Conservation (phyloP, 208 protist species). For the Crithidia brevicula region DNA sequence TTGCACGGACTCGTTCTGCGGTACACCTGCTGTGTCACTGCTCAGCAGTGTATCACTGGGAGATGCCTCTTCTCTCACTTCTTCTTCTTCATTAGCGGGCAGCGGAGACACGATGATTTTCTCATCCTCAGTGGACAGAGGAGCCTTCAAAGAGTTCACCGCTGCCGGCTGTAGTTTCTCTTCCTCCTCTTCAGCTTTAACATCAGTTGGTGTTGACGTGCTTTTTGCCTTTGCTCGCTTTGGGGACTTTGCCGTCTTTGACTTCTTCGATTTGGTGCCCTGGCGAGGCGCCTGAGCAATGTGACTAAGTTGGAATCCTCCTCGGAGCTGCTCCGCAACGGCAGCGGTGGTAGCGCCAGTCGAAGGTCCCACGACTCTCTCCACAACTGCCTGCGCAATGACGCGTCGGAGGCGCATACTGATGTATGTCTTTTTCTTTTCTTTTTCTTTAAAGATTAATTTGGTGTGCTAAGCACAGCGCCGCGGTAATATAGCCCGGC, state of each 20-base stretch:
- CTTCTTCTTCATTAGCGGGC: no score
- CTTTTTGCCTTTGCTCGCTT: not conserved
- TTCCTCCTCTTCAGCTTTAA: no score
- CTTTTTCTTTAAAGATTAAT: not conserved
- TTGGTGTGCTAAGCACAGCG: not conserved
- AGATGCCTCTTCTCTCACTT: no score
- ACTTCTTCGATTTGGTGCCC: conserved; percentile 1
- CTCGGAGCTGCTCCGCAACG: not conserved
- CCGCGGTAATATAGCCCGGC: no score
- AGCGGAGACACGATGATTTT: no score
- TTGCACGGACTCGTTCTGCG: not conserved
- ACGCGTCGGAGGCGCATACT: conserved; percentile 20
- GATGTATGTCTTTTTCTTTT: not conserved
- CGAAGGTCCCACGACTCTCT: not conserved
- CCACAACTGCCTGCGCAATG: conserved; percentile 2
- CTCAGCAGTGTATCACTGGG: not conserved
- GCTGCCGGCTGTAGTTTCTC: no score
- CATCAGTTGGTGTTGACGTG: not conserved
- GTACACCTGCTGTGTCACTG: not conserved
- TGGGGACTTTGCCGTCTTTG: not conserved
- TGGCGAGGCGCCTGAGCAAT: conserved; percentile 15
- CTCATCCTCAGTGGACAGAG: no score
- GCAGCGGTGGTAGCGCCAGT: not conserved
- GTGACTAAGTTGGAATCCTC: not conserved
- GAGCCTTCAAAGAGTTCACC: no score